Evolutionary conservation across 441 rosid species (phyloP).

Genomic region (Brassica balearica): DNA sequence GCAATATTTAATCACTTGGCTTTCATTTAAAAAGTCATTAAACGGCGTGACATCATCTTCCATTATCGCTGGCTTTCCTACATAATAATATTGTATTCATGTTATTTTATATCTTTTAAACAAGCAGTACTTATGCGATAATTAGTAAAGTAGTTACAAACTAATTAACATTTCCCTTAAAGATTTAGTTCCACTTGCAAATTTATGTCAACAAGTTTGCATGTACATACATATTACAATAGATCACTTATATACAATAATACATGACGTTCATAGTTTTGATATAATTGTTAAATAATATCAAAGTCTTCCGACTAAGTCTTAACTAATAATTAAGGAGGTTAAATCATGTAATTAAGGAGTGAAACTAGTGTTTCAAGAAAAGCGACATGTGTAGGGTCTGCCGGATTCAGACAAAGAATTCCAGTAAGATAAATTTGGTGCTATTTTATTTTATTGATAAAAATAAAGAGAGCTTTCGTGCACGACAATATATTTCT

Average conservation of each 20-base stretch:
- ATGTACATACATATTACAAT: constrained; percentile 9
- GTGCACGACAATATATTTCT: constrained; percentile 42
- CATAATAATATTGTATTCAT: constrained; percentile 22
- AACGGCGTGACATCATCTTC: constrained; percentile 40
- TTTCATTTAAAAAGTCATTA: constrained; percentile 42
- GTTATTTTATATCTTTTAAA: not conserved
- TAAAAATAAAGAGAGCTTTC: constrained; percentile 23
- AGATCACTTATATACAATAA: not conserved
- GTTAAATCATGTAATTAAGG: constrained; percentile 15
- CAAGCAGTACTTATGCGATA: constrained; percentile 8
- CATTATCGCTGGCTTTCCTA: constrained; percentile 33
- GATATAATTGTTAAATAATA: constrained; percentile 17
- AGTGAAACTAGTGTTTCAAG: constrained; percentile 40
- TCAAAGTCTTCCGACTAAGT: constrained; percentile 25
- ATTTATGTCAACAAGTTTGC: constrained; percentile 11
- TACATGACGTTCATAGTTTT: constrained; percentile 12
- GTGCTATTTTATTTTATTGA: constrained; percentile 2
- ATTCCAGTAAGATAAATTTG: constrained; percentile 11
- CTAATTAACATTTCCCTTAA: constrained; percentile 19
- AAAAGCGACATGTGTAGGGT: constrained; percentile 58
- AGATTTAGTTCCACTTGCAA: constrained; percentile 19
- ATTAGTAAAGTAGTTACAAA: not conserved
- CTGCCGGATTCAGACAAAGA: constrained; percentile 44
- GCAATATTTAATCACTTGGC: constrained; percentile 33
- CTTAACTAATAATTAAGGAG: constrained; percentile 25